Conservation (phyloP, 2,329 filamentous ascomycete species). For the Stagonosporopsis cucurbitacearum region DNA sequence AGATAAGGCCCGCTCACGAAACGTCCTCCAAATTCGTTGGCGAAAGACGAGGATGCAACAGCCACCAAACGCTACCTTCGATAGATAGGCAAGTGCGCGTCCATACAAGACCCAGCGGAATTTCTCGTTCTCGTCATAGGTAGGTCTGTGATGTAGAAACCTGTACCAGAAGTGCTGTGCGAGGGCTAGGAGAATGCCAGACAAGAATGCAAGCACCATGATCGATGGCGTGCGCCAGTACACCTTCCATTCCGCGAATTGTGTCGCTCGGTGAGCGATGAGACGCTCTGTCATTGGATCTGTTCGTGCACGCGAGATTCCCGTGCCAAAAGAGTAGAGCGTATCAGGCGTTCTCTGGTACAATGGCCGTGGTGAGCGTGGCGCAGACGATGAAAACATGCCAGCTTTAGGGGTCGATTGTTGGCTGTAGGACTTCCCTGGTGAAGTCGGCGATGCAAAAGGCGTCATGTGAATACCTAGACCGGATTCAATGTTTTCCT, state of each 20-base stretch:
- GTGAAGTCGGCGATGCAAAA: constrained; percentile 30
- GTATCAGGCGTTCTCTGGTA: constrained; percentile 32
- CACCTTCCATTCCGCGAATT: constrained; percentile 39
- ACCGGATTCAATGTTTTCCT: constrained; percentile 29
- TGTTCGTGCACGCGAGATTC: constrained; percentile 31
- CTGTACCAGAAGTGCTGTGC: constrained; percentile 44
- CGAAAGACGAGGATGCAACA: constrained; percentile 42
- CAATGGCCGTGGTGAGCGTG: constrained; percentile 19
- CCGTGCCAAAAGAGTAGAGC: constrained; percentile 27
- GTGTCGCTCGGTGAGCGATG: constrained; percentile 41
- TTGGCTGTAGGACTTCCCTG: constrained; percentile 28
- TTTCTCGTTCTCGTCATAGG: constrained; percentile 38
- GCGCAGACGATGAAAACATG: constrained; percentile 27
- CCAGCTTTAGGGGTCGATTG: constrained; percentile 24
- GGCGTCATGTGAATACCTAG: constrained; percentile 38
- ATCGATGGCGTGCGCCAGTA: constrained; percentile 48
- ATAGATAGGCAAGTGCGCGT: constrained; percentile 44
- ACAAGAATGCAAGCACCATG: constrained; percentile 36
- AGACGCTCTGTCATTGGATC: constrained; percentile 41
- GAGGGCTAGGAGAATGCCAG: constrained; percentile 40
- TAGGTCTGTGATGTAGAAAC: constrained; percentile 35
- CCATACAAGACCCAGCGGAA: constrained; percentile 44
- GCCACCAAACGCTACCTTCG: constrained; percentile 45
- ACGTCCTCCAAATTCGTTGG: constrained; percentile 47
- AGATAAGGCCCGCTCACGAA: constrained; percentile 40